Conservation (phyloP, 2,329 filamentous ascomycete genomes). For the Didymella pomorum region DNA sequence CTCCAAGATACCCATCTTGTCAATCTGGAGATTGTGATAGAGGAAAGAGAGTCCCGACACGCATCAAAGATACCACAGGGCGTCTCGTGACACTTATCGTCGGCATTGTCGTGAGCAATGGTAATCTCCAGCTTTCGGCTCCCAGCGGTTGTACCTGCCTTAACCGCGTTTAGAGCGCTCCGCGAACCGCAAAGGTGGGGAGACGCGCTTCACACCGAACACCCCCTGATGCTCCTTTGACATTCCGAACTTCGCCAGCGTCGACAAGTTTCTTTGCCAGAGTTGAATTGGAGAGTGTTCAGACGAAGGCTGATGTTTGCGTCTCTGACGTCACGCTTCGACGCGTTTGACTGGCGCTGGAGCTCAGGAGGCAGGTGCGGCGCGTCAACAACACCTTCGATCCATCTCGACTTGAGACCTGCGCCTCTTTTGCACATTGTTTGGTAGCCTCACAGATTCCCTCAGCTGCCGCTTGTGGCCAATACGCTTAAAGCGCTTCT, state of each 20-base stretch:
- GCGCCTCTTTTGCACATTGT: slow-evolving; percentile 6
- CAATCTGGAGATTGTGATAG: slow-evolving; percentile 4
- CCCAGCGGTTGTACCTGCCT: slow-evolving; percentile 21
- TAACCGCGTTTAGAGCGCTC: slow-evolving; percentile 21
- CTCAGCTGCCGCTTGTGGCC: background rate
- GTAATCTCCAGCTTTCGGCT: slow-evolving; percentile 22
- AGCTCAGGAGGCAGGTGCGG: background rate
- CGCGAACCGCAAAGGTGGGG: slow-evolving; percentile 12
- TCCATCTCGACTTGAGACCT: slow-evolving; percentile 9
- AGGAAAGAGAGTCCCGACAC: slow-evolving; percentile 5
- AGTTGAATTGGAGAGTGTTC: background rate
- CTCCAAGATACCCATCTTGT: slow-evolving; percentile 64
- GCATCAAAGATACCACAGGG: slow-evolving; percentile 1
- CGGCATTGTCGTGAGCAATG: slow-evolving; percentile 20
- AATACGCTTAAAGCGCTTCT: background rate
- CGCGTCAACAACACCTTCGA: slow-evolving; percentile 3
- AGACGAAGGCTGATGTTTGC: background rate
- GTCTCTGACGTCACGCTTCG: slow-evolving; percentile 1
- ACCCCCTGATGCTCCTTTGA: background rate
- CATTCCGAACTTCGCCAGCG: background rate
- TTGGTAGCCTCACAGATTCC: background rate
- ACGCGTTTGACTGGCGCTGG: background rate
- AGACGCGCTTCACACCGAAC: slow-evolving; percentile 12
- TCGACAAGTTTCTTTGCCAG: background rate
- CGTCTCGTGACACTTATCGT: slow-evolving; percentile 22